A percentile compares a stretch with the other conserved stretches of the same genome.
phyloP scores from a whole-genome alignment of 2,329 filamentous ascomycete genomes.

The Cordyceps cateniannulata region DNA sequence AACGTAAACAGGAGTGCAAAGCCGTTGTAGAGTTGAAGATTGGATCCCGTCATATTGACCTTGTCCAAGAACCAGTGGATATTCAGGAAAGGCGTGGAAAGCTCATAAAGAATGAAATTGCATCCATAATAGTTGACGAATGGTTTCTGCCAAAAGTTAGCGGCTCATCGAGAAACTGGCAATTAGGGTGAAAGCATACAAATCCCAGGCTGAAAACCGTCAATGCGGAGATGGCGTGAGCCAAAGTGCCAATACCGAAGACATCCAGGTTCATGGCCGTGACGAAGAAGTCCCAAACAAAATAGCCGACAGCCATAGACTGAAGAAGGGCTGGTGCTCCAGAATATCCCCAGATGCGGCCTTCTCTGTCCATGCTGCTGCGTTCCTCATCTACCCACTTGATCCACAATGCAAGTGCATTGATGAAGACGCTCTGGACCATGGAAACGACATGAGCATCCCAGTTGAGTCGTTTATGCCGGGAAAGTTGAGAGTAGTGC shows the following conservation, averaged over 20 bases:
- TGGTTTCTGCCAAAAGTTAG: slow-evolving; percentile 51
- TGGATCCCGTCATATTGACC: slow-evolving; percentile 69
- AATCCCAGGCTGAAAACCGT: slow-evolving; percentile 72
- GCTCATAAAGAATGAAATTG: slow-evolving; percentile 80
- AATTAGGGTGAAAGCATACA: slow-evolving; percentile 45
- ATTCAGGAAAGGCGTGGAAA: slow-evolving; percentile 79
- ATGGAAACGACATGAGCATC: slow-evolving; percentile 82
- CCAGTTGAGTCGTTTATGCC: slow-evolving; percentile 68
- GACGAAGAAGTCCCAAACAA: slow-evolving; percentile 73
- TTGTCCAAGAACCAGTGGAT: slow-evolving; percentile 93
- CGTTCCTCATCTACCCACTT: slow-evolving; percentile 65
- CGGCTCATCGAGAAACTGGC: slow-evolving; percentile 4
- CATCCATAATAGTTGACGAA: slow-evolving; percentile 79
- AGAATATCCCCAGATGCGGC: slow-evolving; percentile 72
- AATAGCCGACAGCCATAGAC: slow-evolving; percentile 73
- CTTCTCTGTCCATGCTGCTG: slow-evolving; percentile 56
- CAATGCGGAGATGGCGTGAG: slow-evolving; percentile 69
- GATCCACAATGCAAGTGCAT: slow-evolving; percentile 64
- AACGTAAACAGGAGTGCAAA: slow-evolving; percentile 65
- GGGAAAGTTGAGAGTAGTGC: slow-evolving; percentile 57
- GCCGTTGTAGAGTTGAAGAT: slow-evolving; percentile 70
- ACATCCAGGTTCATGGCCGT: slow-evolving; percentile 62
- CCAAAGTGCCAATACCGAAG: slow-evolving; percentile 70
- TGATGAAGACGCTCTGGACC: slow-evolving; percentile 68
- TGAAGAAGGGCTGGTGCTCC: slow-evolving; percentile 66